Base-by-base conservation (phyloP, 345 rosid species). In the Anacardium occidentale region DNA sequence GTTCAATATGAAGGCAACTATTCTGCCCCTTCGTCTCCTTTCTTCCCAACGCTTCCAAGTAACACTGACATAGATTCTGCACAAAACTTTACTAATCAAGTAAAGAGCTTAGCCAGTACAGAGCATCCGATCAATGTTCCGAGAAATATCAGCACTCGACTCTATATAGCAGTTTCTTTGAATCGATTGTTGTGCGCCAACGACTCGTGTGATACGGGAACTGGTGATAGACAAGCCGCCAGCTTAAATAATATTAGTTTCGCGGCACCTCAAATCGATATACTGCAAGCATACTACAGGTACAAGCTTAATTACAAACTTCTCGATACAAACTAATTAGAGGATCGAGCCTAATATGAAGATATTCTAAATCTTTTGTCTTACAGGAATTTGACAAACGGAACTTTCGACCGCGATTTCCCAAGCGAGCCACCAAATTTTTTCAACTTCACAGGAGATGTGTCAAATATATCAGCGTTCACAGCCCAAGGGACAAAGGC, bases 281-380 rank as follows among this genome's bases (percentile, higher is more conserved):
- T 83, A 0, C 47, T 86, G 51, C 85, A 86, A 79, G 89, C 89
- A 40, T 79, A 80, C 40, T 74, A 80, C 80, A 69, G 69, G 84
- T 77, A 79, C 42, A 37, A 7, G 42, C 42, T 37, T 37, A 34
- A 34, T 3, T 7, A 34, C 6, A 7, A 34, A 34, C 37, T 34
- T 34, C 37, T 34, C n/a, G n/a, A n/a, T 7, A 34, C 6, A 7
- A 34, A 34, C 37, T 34, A 3, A 6, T 37, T 37, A 37, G 8
- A 37, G 9, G 42, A 37, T 37, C 42, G 7, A 4, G 3, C 5
- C 8, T 37, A 0, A 37, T 5, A 5, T 6, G 42, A 54, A n/a
- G 25, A n/a, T 21, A 54, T 10, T 68, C 34, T 60, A 26, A 45
- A 14, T 21, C 48, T 14, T 45, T 10, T 9, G n/a, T 17, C 51